Base-by-base conservation (phyloP, 768 basidiomycete species). In the Cyathus striatus region DNA sequence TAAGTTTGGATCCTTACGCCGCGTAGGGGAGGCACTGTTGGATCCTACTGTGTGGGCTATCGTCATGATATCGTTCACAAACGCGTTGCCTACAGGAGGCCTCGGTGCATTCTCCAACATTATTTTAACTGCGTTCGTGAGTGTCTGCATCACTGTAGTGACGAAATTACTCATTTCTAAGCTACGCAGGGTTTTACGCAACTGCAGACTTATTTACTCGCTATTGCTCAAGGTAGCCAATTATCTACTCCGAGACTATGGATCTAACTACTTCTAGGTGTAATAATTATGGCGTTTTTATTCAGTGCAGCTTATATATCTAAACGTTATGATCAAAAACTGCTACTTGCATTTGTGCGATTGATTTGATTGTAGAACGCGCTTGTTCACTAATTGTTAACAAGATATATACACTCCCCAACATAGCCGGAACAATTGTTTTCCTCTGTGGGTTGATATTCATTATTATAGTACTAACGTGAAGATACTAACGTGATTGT, bases 101-200 rank as follows among this genome's bases (percentile, higher is more conserved):
- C 52, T 77, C 23, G 70, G 72, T 12, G 72, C 73, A 2, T 78
- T 74, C 54, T 68, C 69, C n/a, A 76, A 77, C 49, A 69, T 78
- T 45, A 74, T 77, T 44, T 49, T 77, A 38, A 70, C 62, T 21
- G 68, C 65, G 24, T 73, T 73, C 42, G 68, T 69, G 48, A 43
- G 64, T 45, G n/a, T 35, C 33, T 18, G 23, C 6, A 3, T 5
- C 20, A 32, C 41, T 12, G 16, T 35, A 16, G 23, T 21, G 7
- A 2, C 18, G 13, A 9, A 12, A 13, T 40, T 21, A 5, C 21
- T 38, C 16, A 47, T 24, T 45, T 13, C 32, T 13, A 14, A n/a
- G 41, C 41, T 23, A 30, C 40, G 6, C 41, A 75, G 57, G 76
- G 76, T 16, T 78, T 69, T 52, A 66, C 69, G 3, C 61, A 62